These are phyloP conservation scores for Diaporthe nobilis DNA, from an alignment of 2,329 filamentous ascomycete species.

Conservation along the genomic window DNA sequence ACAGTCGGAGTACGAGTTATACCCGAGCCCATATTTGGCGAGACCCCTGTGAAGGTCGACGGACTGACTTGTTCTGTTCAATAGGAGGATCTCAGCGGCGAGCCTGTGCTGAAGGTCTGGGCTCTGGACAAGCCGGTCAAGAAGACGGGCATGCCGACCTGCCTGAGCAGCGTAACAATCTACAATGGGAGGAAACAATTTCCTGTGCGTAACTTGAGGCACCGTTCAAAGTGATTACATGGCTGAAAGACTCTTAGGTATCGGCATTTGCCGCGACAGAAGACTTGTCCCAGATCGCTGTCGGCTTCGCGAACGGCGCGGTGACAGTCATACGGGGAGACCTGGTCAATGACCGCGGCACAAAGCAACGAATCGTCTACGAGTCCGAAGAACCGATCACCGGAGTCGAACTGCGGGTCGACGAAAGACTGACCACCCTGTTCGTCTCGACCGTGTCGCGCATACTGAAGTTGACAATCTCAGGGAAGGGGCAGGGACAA, in stretches of 20 bases:
- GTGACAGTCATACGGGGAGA: conserved; percentile 96
- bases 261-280: conserved; percentile 90
- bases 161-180: conserved; percentile 86
- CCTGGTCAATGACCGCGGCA: conserved; percentile 93
- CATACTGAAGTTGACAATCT: conserved; percentile 88
- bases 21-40: neutral
- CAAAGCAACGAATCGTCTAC: conserved; percentile 93
- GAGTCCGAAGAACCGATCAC: conserved; percentile 98
- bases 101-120: conserved; percentile 97
- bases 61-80: conserved; percentile 50
- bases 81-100: conserved; percentile 86
- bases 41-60: neutral
- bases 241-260: conserved; percentile 64
- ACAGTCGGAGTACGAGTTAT: conserved; percentile 74
- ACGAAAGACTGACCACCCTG: conserved; percentile 77
- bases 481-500: conserved; percentile 89
- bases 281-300: conserved; percentile 91
- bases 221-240: neutral
- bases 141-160: conserved; percentile 91
- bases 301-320: conserved; percentile 95
- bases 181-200: conserved; percentile 94
- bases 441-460: conserved; percentile 93
- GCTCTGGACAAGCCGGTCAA: conserved; percentile 93
- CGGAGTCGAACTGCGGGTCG: conserved; percentile 82
- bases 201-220: conserved; percentile 60